Percentiles rank a stretch among this genome's conserved stretches.
These are phyloP conservation scores for Austroboletus niveus DNA, from an alignment of 1,284 basidiomycete species.

Conservation along the genomic window DNA sequence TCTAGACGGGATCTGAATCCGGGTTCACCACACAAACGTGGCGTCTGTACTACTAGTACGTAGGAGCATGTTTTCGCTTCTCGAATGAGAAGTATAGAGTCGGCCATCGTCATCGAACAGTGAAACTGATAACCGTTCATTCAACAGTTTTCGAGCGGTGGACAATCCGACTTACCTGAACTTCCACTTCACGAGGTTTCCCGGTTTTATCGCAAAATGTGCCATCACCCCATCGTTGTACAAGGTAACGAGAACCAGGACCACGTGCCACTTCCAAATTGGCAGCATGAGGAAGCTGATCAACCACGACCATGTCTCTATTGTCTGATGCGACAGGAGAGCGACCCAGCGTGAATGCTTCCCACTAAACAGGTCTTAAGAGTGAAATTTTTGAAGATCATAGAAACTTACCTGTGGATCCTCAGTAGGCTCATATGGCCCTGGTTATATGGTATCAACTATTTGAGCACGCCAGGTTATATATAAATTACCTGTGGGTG, in stretches of 20 bases:
- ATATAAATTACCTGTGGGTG: slow-evolving; percentile 55
- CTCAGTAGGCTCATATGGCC: slow-evolving; percentile 73
- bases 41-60: slow-evolving; percentile 89
- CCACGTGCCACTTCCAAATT: slow-evolving; percentile 73
- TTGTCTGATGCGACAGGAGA: slow-evolving; percentile 59
- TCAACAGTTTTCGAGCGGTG: slow-evolving; percentile 8
- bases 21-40: slow-evolving; percentile 86
- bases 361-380: slow-evolving; percentile 52
- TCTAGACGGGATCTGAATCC: slow-evolving; percentile 81
- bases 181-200: slow-evolving; percentile 81
- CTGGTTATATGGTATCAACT: slow-evolving; percentile 36
- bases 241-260: slow-evolving; percentile 85
- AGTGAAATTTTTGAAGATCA: slow-evolving; percentile 15
- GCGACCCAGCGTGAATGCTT: slow-evolving; percentile 76
- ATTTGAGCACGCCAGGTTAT: slow-evolving; percentile 20
- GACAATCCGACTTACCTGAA: slow-evolving; percentile 62
- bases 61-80: slow-evolving; percentile 91
- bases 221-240: slow-evolving; percentile 88
- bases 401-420: slow-evolving; percentile 61
- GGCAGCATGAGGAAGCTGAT: slow-evolving; percentile 57
- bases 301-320: slow-evolving; percentile 64
- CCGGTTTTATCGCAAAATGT: slow-evolving; percentile 91
- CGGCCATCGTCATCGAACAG: slow-evolving; percentile 88
- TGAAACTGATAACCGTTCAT: slow-evolving; percentile 65
- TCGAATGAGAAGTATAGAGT: slow-evolving; percentile 85